Percentiles rank a stretch among this genome's conserved stretches.
Conservation (phyloP, 257 asterid species). For the Petunia axillaris region DNA sequence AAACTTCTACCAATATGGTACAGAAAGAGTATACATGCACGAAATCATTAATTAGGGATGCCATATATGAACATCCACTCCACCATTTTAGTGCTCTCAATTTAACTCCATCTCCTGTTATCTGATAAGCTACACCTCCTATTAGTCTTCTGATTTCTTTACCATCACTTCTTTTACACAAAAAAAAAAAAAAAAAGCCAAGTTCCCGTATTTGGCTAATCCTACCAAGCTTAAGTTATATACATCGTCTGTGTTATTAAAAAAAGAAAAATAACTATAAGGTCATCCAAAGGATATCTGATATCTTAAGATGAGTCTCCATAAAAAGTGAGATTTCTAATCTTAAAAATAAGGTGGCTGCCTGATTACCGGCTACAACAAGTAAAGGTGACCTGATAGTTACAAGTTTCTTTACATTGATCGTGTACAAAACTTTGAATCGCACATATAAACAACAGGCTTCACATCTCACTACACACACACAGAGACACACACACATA, state of each 20-base stretch:
- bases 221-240: too few relatives aligned
- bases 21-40: background rate
- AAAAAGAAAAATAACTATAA: too few relatives aligned
- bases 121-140: background rate
- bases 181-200: background rate
- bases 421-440: background rate
- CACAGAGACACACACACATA: background rate
- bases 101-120: background rate
- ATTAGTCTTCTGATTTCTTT: background rate
- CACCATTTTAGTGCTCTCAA: conserved; percentile 1
- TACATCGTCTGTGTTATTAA: too few relatives aligned
- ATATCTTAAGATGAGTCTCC: too few relatives aligned
- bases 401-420: too few relatives aligned
- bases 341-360: too few relatives aligned
- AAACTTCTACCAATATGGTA: background rate
- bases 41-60: background rate
- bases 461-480: background rate
- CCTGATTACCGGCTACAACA: too few relatives aligned
- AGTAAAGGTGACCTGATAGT: too few relatives aligned
- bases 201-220: background rate
- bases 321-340: too few relatives aligned
- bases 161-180: background rate
- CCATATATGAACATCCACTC: background rate
- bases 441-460: background rate
- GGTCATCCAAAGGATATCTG: too few relatives aligned